Conservation (phyloP, 2,329 filamentous ascomycete genomes). For the Aspergillus tamarii region DNA sequence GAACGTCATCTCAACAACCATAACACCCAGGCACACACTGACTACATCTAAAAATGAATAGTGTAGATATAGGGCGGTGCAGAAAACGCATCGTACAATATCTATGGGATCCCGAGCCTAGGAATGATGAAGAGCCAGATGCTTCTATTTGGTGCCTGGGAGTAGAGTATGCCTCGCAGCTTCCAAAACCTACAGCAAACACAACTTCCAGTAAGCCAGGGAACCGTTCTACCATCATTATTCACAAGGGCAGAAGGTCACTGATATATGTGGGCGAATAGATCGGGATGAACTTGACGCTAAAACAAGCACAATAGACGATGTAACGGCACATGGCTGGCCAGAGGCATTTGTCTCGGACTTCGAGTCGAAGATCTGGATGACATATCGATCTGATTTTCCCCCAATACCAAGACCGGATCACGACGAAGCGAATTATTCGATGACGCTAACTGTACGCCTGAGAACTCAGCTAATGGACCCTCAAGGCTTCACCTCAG, state of each 20-base stretch:
- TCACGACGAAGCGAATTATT: constrained; percentile 69
- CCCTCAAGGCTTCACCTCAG: constrained; percentile 81
- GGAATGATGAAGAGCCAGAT: constrained; percentile 70
- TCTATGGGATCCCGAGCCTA: constrained; percentile 88
- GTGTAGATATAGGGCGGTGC: constrained; percentile 74
- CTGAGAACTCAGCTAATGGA: constrained; percentile 80
- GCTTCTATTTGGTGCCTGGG: constrained; percentile 85
- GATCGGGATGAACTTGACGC: not conserved
- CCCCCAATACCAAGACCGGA: constrained; percentile 76
- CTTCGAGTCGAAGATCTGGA: constrained; percentile 91
- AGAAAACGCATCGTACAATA: constrained; percentile 85
- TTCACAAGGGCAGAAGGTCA: not conserved
- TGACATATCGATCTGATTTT: constrained; percentile 93
- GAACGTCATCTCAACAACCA: not conserved
- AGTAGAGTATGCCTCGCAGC: constrained; percentile 53
- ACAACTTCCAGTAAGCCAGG: constrained; percentile 12
- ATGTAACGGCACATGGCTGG: constrained; percentile 62
- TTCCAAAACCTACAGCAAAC: not conserved
- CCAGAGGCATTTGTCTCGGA: constrained; percentile 84
- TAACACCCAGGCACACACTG: not conserved
- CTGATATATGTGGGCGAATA: not conserved
- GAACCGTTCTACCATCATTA: not conserved
- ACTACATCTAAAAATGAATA: constrained; percentile 54
- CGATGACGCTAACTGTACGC: constrained; percentile 81
- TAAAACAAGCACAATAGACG: constrained; percentile 8